Percentiles rank a stretch among this genome's conserved stretches.
Evolutionary conservation across 805 yeast genomes (phyloP).

Genomic region (Lipomyces lipofer): DNA sequence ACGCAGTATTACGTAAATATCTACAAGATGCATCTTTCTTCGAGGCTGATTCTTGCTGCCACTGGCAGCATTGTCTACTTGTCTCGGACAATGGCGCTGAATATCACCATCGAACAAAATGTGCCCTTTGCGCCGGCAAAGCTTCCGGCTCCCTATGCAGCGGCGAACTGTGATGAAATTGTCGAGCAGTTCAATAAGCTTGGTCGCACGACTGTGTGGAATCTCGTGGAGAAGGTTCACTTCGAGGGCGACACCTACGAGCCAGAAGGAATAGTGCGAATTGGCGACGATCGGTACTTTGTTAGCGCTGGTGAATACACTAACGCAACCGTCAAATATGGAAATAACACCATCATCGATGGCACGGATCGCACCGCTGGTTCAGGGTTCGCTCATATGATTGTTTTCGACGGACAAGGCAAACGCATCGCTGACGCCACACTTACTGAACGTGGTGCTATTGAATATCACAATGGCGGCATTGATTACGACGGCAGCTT

Average conservation of each 20-base stretch:
- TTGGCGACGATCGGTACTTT: slow-evolving; percentile 13
- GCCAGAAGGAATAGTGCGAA: slow-evolving; percentile 16
- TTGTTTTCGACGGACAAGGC: slow-evolving; percentile 16
- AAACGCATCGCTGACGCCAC: slow-evolving; percentile 15
- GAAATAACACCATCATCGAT: slow-evolving; percentile 7
- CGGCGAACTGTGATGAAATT: slow-evolving; percentile 8
- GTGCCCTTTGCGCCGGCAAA: slow-evolving; percentile 6
- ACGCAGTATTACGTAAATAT: background rate
- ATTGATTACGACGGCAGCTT: slow-evolving; percentile 19
- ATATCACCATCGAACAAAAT: background rate
- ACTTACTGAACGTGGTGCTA: slow-evolving; percentile 9
- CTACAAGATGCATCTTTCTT: background rate
- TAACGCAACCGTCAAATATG: slow-evolving; percentile 10
- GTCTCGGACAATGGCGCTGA: slow-evolving; percentile 1
- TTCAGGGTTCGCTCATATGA: slow-evolving; percentile 10
- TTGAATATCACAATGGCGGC: slow-evolving; percentile 13
- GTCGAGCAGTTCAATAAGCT: slow-evolving; percentile 8
- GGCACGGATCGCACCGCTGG: slow-evolving; percentile 21
- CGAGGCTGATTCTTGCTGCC: background rate
- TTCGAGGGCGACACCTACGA: slow-evolving; percentile 19
- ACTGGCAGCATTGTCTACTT: background rate
- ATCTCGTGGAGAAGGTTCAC: slow-evolving; percentile 15
- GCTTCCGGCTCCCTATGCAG: slow-evolving; percentile 19
- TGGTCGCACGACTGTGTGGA: slow-evolving; percentile 22
- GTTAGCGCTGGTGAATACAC: slow-evolving; percentile 11